Conservation (phyloP, 768 basidiomycete genomes). For the Peribolospora baueri region DNA sequence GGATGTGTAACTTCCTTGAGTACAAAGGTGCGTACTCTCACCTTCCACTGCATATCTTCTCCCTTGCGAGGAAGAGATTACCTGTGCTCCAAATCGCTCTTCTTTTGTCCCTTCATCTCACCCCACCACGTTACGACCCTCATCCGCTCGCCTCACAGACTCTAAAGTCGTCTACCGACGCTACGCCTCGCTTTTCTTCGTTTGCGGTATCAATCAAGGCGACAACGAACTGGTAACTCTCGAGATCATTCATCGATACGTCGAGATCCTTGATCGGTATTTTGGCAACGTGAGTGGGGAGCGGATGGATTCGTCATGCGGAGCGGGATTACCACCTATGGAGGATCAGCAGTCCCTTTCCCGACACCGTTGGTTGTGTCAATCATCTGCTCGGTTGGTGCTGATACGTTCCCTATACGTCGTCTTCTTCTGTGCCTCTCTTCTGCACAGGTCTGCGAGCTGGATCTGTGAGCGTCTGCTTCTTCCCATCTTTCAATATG, state of each 20-base stretch:
- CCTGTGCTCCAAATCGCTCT: neutral
- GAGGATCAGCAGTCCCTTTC: too few relatives aligned
- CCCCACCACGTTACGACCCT: too few relatives aligned
- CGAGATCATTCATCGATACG: constrained; percentile 82
- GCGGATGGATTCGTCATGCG: too few relatives aligned
- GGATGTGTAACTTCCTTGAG: constrained; percentile 90
- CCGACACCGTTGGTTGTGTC: neutral
- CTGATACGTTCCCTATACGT: neutral
- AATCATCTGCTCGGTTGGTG: neutral
- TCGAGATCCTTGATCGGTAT: constrained; percentile 52
- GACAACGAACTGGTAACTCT: constrained; percentile 85
- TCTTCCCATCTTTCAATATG: neutral
- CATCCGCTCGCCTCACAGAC: constrained; percentile 22
- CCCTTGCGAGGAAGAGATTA: neutral
- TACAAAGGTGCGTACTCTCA: constrained; percentile 51
- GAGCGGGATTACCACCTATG: too few relatives aligned
- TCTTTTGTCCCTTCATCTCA: neutral
- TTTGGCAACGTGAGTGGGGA: constrained; percentile 55
- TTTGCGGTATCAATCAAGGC: constrained; percentile 51
- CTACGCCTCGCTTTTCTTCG: constrained; percentile 88
- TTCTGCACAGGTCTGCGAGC: constrained; percentile 30
- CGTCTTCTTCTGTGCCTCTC: neutral
- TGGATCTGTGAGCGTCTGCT: constrained; percentile 45
- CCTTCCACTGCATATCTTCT: neutral
- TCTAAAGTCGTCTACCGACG: constrained; percentile 79